Evolutionary conservation across 1,284 basidiomycete genomes (phyloP).

Genomic region (Cystobasidium pallidum): DNA sequence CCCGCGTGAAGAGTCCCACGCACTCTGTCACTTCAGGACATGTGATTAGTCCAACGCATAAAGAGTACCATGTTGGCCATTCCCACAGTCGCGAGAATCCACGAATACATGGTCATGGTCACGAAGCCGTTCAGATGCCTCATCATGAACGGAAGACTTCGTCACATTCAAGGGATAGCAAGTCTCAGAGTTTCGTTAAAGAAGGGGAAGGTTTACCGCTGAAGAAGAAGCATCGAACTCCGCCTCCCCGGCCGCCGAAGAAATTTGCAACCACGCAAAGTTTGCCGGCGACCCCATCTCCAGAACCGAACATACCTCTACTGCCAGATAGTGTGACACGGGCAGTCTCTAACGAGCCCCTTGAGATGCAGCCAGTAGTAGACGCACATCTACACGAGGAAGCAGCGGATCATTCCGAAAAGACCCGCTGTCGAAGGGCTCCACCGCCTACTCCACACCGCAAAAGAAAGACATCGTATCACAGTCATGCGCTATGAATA

Average conservation of each 20-base stretch:
- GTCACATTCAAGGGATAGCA: conserved; percentile 17
- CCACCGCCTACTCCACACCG: conserved; percentile 36
- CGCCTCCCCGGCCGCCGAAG: conserved; percentile 38
- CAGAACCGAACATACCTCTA: background rate
- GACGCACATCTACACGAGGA: background rate
- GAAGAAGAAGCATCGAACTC: conserved; percentile 31
- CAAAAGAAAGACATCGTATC: conserved; percentile 12
- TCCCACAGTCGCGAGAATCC: conserved; percentile 9
- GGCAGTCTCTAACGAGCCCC: background rate
- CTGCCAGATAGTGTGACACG: background rate
- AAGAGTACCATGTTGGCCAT: conserved; percentile 19
- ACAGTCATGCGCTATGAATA: background rate
- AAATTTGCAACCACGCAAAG: conserved; percentile 18
- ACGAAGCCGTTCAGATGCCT: conserved; percentile 12
- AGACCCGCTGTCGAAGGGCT: conserved; percentile 24
- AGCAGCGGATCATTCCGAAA: conserved; percentile 4
- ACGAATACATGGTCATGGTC: conserved; percentile 19
- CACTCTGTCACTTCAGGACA: background rate
- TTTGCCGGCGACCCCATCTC: conserved; percentile 28
- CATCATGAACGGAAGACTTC: background rate
- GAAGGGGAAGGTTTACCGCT: conserved; percentile 9
- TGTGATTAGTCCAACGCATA: conserved; percentile 7
- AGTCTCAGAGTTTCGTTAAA: background rate
- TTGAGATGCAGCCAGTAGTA: background rate
- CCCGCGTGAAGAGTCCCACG: background rate